Base-by-base conservation (phyloP, 2,329 filamentous ascomycete genomes). In the Calonectria hongkongensis region DNA sequence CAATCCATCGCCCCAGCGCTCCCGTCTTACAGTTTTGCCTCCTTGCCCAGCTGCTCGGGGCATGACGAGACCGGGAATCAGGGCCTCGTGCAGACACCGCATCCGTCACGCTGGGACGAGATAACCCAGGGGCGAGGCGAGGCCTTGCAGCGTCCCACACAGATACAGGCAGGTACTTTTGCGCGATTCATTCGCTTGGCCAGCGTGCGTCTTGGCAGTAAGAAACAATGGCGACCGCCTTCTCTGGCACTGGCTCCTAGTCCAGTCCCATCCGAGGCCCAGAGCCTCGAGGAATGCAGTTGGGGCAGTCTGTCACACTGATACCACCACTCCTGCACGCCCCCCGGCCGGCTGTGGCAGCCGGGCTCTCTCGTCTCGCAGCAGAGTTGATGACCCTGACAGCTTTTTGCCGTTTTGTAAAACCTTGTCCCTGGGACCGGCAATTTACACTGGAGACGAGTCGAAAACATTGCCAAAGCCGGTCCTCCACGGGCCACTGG, bases 381-480 rank as follows among this genome's bases (percentile, higher is more conserved):
- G 48, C 75, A 71, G 39, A 76, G 73, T 73, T 43, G 62, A 71
- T 70, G 50, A 48, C 75, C 66, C 70, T 73, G 71, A 75, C 63
- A 75, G 60, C 69, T 68, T 70, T 71, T 73, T 70, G 72, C 36
- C 54, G 70, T 74, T 73, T 71, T 36, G 21, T 43, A 69, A 73
- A 78, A 72, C 76, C 74, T 76, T 70, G 74, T 73, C 41, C 74
- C 70, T 62, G 73, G 68, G 76, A 76, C 76, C 72, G 63, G 75
- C 71, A 54, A 68, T 56, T 58, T 63, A 25, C 60, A 41, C 48
- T 36, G 62, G 62, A 50, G 50, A 36, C 51, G 41, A 62, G 60
- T 25, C 12, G 27, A 33, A 43, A 47, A 56, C 27, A 45, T 43
- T 16, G 28, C 6, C 50, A 43, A 51, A 54, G 15, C 50, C 58